Conservation (phyloP, 2,329 filamentous ascomycete genomes). For the Elsinoe arachidis region DNA sequence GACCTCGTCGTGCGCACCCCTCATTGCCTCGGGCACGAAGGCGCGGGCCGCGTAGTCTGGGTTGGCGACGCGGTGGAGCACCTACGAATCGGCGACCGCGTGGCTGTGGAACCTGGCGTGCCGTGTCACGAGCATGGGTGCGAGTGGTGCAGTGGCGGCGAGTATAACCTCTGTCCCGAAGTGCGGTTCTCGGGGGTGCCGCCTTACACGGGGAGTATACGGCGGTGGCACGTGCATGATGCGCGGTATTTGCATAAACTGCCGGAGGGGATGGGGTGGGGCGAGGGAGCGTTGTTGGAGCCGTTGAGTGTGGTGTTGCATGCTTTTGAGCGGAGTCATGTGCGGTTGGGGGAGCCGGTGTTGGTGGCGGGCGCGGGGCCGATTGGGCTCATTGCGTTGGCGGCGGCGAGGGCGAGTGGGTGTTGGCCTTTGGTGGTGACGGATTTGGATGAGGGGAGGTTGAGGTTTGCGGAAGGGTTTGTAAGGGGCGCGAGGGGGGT, state of each 20-base stretch:
- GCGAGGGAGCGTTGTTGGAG: slow-evolving; percentile 85
- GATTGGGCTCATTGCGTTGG: slow-evolving; percentile 52
- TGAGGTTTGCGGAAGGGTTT: slow-evolving; percentile 69
- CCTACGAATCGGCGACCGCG: slow-evolving; percentile 37
- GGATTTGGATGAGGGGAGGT: slow-evolving; percentile 69
- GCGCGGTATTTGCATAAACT: slow-evolving; percentile 78
- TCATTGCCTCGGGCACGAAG: slow-evolving; percentile 42
- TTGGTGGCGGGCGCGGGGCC: slow-evolving; percentile 56
- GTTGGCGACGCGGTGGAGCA: slow-evolving; percentile 35
- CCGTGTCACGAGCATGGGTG: slow-evolving; percentile 37
- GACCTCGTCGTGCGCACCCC: slow-evolving; percentile 39
- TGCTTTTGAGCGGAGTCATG: slow-evolving; percentile 32
- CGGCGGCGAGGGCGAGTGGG: slow-evolving; percentile 52
- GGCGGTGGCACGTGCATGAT: slow-evolving; percentile 75
- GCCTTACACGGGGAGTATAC: slow-evolving; percentile 76
- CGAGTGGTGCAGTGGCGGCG: slow-evolving; percentile 49
- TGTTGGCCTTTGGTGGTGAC: slow-evolving; percentile 73
- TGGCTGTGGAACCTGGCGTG: slow-evolving; percentile 43
- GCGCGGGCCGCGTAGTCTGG: slow-evolving; percentile 35
- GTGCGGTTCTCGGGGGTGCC: slow-evolving; percentile 90
- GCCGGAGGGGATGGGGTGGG: slow-evolving; percentile 62
- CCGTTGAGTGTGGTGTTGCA: slow-evolving; percentile 41
- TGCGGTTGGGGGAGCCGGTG: slow-evolving; percentile 28
- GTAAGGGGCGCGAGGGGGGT: slow-evolving; percentile 31
- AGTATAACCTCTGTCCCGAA: slow-evolving; percentile 74